phyloP scores from a whole-genome alignment of 352 stramenopile species.

The Phytophthora capsici region DNA sequence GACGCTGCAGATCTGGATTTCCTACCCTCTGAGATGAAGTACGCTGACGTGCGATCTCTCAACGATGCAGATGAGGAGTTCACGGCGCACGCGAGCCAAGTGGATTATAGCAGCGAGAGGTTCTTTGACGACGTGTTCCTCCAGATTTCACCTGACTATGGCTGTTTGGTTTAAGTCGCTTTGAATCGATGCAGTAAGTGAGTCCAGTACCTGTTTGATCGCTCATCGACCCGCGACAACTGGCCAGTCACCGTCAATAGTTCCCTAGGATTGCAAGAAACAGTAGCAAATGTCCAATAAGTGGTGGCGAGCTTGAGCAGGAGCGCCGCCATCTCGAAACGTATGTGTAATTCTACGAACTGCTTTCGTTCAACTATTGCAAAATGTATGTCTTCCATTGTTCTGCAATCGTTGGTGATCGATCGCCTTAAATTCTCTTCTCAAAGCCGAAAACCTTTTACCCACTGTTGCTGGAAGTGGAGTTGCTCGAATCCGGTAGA shows the following conservation, averaged over 20 bases:
- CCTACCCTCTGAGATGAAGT: constrained; percentile 53
- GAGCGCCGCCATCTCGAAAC: constrained; percentile 7
- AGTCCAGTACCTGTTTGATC: constrained; percentile 22
- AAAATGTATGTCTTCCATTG: constrained; percentile 9
- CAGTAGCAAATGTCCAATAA: constrained; percentile 21
- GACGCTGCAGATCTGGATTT: constrained; percentile 43
- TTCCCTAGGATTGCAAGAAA: constrained; percentile 3
- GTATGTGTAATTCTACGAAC: constrained; percentile 29
- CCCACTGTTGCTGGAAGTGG: constrained; percentile 20
- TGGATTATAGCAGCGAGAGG: constrained; percentile 74
- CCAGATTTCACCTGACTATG: constrained; percentile 79
- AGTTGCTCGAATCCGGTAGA: constrained; percentile 37
- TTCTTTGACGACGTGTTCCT: constrained; percentile 85
- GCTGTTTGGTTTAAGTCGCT: constrained; percentile 60
- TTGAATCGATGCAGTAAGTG: constrained; percentile 1
- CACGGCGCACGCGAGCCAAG: constrained; percentile 47
- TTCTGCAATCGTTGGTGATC: background rate
- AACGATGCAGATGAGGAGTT: constrained; percentile 59
- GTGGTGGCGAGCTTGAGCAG: constrained; percentile 14
- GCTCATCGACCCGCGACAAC: constrained; percentile 30
- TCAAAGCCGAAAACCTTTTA: background rate
- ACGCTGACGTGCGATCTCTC: constrained; percentile 57
- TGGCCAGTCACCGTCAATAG: constrained; percentile 6
- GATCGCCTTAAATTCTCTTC: constrained; percentile 6
- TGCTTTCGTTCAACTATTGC: constrained; percentile 3